Base-by-base conservation (phyloP, 805 yeast genomes). In the Cyberlindnera suaveolens region DNA sequence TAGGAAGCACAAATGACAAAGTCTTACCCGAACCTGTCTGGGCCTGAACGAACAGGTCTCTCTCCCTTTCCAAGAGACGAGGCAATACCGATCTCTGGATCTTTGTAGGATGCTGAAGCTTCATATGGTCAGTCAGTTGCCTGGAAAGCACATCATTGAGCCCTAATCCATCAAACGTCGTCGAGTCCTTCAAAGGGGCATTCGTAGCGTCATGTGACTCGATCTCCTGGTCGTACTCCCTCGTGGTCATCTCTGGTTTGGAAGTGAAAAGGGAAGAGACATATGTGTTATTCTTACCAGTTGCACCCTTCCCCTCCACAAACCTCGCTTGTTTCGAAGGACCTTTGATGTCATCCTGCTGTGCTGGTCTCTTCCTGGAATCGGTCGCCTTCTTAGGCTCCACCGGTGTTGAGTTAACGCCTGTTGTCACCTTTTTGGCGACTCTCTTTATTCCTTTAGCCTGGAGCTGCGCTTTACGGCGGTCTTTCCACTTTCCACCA, bases 21-120 rank as follows among this genome's bases (percentile, higher is more conserved):
- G 99, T 93, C 63, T 93, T 93, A 63, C 99, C 99, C 0, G 98
- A 90, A 41, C 99, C 99, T 0, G 99, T 93, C 64, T 95, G 97
- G 0, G 99, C 96, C 58, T 89, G 95, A 38, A 93, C 85, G 52
- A 93, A 85, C 43, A 89, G 66, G 63, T 93, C 99, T 35, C 71
- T 51, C 8, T 59, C 53, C 13, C 63, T 53, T 1, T 67, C 59
- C 6, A 76, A 52, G 26, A 80, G 60, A 40, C 70, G 68, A 17
- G 98, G 96, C 9, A 89, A 68, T 0, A 85, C 93, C 6, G 83
- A 66, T 50, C 87, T 74, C 64, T 93, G 99, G 51, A 93, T 87
- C 52, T 78, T 79, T 0, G 99, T 95, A 2, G 99, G 99, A 19
- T 76, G 67, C 34, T 65, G 55, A 54, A 80, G 75, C 39, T 59